A percentile compares a stretch with the other conserved stretches of the same genome.
Evolutionary conservation across 257 asterid genomes (phyloP).

Genomic region (Gynochthodes officinalis): DNA sequence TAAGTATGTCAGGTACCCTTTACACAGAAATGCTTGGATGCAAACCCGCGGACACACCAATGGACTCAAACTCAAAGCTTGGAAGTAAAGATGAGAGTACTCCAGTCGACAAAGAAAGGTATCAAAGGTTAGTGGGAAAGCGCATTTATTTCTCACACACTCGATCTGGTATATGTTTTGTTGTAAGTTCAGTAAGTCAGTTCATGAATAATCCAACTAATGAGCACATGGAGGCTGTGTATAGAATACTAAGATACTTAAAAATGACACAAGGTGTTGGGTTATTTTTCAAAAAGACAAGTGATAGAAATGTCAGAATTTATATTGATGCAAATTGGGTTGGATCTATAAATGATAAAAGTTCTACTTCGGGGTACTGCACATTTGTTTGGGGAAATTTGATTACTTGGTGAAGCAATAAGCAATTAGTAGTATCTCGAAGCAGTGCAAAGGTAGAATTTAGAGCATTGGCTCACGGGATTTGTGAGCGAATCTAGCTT

Average conservation of each 20-base stretch:
- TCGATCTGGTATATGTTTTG: background rate
- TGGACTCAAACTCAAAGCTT: background rate
- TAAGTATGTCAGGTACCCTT: no score
- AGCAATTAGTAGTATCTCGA: no score
- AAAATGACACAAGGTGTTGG: background rate
- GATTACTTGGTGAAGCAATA: no score
- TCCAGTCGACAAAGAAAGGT: background rate
- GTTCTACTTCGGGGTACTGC: no score
- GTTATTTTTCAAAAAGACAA: no score
- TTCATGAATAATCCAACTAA: no score
- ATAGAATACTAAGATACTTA: background rate
- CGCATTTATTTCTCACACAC: background rate
- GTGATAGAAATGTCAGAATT: background rate
- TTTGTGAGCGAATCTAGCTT: background rate
- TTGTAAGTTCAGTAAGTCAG: no score
- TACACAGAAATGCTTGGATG: background rate
- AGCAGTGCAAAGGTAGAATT: no score
- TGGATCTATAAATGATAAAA: background rate
- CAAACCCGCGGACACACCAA: background rate
- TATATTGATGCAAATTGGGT: background rate
- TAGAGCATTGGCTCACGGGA: background rate
- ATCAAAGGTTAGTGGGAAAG: background rate
- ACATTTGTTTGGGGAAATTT: no score
- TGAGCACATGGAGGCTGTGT: background rate
- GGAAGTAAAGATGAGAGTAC: background rate